A percentile compares a stretch with the other conserved stretches of the same genome.
Evolutionary conservation across 768 basidiomycete species (phyloP).

Genomic region (Boletus sp.): DNA sequence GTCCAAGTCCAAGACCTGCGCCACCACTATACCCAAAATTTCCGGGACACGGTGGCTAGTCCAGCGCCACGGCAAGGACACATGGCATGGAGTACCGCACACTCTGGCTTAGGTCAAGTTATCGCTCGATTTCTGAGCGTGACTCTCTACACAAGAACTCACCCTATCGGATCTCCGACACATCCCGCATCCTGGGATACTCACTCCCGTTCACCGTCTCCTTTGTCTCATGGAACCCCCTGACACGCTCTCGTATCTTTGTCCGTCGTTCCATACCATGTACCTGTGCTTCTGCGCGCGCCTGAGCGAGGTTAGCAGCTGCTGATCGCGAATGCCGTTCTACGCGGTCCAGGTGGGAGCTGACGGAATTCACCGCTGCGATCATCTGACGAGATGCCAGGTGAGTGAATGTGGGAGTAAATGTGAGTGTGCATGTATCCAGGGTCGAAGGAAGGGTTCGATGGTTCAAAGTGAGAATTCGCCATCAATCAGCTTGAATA

Average conservation of each 20-base stretch:
- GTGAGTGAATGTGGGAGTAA: no score
- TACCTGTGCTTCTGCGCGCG: constrained; percentile 54
- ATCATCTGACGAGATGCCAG: constrained; percentile 3
- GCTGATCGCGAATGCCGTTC: constrained; percentile 47
- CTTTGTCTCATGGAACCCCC: constrained; percentile 24
- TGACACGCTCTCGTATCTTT: constrained; percentile 50
- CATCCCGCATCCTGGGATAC: not conserved
- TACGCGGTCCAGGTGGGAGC: constrained; percentile 37
- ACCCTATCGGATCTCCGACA: not conserved
- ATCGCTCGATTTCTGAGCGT: not conserved
- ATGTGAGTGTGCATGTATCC: not conserved
- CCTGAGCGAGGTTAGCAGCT: constrained; percentile 55
- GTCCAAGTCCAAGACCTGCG: not conserved
- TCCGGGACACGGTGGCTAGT: not conserved
- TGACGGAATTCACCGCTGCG: constrained; percentile 4
- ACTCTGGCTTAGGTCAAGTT: not conserved
- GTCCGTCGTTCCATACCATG: constrained; percentile 52
- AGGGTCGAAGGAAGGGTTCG: not conserved
- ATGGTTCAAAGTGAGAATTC: not conserved
- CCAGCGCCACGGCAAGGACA: not conserved
- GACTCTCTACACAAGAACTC: not conserved
- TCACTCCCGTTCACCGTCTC: not conserved
- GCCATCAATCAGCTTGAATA: not conserved
- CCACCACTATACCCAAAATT: not conserved
- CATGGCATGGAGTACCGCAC: not conserved